Evolutionary conservation across 768 basidiomycete genomes (phyloP).

Genomic region (Hericium alpestre): DNA sequence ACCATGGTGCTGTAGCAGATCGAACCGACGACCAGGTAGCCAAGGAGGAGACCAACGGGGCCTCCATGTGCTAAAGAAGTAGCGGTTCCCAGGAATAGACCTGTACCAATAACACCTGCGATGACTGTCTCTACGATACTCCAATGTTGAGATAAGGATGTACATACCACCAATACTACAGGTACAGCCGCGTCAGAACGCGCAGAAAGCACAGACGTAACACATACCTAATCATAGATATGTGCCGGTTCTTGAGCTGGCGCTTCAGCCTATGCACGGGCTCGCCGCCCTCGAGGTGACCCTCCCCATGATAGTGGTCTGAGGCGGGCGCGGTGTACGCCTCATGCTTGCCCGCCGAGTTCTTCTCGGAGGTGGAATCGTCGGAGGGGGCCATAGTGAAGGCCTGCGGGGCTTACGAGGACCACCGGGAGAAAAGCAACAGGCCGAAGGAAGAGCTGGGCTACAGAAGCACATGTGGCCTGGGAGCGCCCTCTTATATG

Average conservation of each 20-base stretch:
- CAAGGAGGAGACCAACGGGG: constrained; percentile 66
- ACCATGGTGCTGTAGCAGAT: constrained; percentile 71
- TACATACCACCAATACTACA: constrained; percentile 24
- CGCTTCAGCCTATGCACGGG: constrained; percentile 12
- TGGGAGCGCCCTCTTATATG: no score
- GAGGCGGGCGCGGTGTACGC: background rate
- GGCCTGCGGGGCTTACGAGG: background rate
- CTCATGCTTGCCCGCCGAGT: background rate
- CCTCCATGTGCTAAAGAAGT: constrained; percentile 43
- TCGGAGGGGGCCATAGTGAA: background rate
- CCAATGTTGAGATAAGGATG: background rate
- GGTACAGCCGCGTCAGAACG: constrained; percentile 1
- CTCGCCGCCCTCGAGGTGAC: background rate
- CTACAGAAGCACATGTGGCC: no score
- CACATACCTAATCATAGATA: constrained; percentile 68
- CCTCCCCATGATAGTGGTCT: background rate
- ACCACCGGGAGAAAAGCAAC: background rate
- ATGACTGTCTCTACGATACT: background rate
- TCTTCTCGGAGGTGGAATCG: background rate
- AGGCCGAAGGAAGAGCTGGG: background rate
- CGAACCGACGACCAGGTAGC: constrained; percentile 53
- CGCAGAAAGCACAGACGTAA: background rate
- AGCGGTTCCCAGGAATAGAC: constrained; percentile 33
- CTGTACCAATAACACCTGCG: constrained; percentile 32
- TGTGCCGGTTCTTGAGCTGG: constrained; percentile 48